These are phyloP conservation scores for Dendrobium officinale DNA, from an alignment of 106 monocot species.

Conservation along the genomic window DNA sequence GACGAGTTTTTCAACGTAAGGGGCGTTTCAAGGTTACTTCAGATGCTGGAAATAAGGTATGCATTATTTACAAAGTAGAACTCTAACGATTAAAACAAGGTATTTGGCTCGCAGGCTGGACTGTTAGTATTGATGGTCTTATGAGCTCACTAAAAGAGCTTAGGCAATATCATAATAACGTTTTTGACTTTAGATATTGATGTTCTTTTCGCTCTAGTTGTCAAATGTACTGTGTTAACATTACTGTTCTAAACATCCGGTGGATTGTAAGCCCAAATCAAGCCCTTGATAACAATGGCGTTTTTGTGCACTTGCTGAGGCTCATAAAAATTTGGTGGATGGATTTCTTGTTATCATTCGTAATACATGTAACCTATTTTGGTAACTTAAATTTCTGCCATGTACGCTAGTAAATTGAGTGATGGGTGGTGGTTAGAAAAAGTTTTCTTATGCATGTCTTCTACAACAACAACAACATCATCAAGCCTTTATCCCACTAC, in stretches of 20 bases:
- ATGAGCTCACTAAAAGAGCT: background rate
- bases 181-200: background rate
- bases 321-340: background rate
- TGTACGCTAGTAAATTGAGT: background rate
- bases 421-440: background rate
- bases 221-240: background rate
- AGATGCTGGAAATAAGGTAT: constrained; percentile 64
- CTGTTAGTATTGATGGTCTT: background rate
- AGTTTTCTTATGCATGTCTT: background rate
- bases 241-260: background rate
- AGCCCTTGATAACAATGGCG: background rate
- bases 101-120: background rate
- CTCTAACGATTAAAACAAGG: background rate
- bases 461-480: no score
- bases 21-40: constrained; percentile 88
- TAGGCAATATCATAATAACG: background rate
- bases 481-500: no score
- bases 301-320: background rate
- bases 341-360: background rate
- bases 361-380: background rate
- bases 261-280: background rate
- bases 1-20: constrained; percentile 61
- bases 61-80: background rate
- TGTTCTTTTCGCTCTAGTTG: background rate
- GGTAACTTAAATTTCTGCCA: background rate